Conservation (phyloP, 257 asterid species). For the Solanum commersonii region DNA sequence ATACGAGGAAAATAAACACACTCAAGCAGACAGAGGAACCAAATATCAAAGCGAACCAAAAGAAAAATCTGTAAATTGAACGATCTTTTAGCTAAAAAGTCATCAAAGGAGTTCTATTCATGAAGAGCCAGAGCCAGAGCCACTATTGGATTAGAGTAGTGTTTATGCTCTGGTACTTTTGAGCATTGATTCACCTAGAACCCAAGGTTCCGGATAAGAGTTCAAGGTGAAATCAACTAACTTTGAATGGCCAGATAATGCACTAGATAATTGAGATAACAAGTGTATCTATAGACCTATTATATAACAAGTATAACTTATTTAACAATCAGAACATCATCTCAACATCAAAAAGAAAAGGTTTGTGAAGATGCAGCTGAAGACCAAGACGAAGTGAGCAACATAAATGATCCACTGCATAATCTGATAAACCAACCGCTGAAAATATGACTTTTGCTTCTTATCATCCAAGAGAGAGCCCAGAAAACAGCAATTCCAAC, state of each 20-base stretch:
- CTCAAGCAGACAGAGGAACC: not conserved
- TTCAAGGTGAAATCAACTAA: not conserved
- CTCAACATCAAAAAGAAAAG: not conserved
- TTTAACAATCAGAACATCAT: not conserved
- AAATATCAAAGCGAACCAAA: not conserved
- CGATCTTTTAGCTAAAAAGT: not conserved
- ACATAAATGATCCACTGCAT: not conserved
- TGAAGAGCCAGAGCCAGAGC: not conserved
- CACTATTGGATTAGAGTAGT: not conserved
- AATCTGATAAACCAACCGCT: not conserved
- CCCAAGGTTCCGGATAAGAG: not conserved
- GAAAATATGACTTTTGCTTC: not conserved
- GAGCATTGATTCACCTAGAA: not conserved
- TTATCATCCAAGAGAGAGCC: constrained; percentile 51
- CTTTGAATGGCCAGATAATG: not conserved
- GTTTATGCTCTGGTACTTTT: not conserved
- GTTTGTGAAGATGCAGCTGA: not conserved
- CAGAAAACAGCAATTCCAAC: constrained; percentile 74
- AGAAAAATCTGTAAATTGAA: not conserved
- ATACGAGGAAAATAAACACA: not conserved
- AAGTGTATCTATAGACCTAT: not conserved
- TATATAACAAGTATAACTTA: not conserved
- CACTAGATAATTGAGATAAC: not conserved
- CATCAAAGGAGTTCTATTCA: not conserved
- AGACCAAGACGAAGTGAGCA: not conserved